Conservation (phyloP, 768 basidiomycete species). For the Crassisporium funariophilum region DNA sequence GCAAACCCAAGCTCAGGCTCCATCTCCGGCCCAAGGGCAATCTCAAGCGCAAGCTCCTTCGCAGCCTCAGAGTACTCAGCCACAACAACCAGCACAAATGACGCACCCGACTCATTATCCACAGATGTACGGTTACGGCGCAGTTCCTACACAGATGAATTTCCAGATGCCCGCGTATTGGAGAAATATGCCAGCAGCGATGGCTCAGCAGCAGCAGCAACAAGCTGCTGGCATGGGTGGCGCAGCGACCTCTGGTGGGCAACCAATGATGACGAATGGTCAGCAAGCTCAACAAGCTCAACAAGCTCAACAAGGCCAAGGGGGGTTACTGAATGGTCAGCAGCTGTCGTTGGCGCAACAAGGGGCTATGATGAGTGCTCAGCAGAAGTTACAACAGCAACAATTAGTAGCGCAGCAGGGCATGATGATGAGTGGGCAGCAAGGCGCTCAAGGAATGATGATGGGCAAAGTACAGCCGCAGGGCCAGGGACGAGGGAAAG, state of each 20-base stretch:
- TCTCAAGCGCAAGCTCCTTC: constrained; percentile 17
- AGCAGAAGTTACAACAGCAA: not conserved
- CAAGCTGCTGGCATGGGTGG: not conserved
- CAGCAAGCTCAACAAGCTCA: constrained; percentile 8
- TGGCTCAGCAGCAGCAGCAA: not conserved
- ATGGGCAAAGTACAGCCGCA: not conserved
- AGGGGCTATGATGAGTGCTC: constrained; percentile 8
- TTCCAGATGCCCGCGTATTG: not conserved
- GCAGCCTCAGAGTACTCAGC: constrained; percentile 13
- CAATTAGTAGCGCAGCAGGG: not conserved
- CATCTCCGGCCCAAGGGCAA: constrained; percentile 18
- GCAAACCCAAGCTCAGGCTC: constrained; percentile 19
- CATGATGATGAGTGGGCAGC: no score
- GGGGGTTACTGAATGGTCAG: no score
- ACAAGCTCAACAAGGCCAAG: not conserved
- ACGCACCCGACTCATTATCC: constrained; percentile 10
- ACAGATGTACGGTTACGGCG: not conserved
- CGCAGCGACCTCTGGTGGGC: constrained; percentile 2
- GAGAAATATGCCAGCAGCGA: not conserved
- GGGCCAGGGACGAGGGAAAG: not conserved
- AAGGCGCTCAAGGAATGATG: no score
- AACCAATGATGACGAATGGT: no score
- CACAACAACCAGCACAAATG: constrained; percentile 16
- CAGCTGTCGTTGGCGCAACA: no score
- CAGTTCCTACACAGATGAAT: constrained; percentile 11